Base-by-base conservation (phyloP, 1,284 basidiomycete genomes). In the Laetiporus sulphureus region DNA sequence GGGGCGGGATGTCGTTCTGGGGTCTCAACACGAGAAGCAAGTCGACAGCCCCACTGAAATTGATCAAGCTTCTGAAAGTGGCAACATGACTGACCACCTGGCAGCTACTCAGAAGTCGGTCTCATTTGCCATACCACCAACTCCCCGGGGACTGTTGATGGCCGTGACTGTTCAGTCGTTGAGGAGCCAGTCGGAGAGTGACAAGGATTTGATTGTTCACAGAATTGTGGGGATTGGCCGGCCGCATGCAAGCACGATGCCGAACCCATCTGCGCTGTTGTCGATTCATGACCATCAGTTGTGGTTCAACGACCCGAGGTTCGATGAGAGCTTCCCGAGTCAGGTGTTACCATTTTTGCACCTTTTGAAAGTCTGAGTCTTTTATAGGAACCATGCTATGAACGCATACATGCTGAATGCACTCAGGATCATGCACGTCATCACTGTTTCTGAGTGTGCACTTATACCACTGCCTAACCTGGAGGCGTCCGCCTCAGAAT, bases 401-500 rank as follows among this genome's bases (percentile, higher is more conserved):
- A 99, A 99, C 60, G 92, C 84, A 32, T 86, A 88, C 55, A 96
- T 99, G 92, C 79, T 98, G 3, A 86, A 91, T 53, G 86, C 91
- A 2, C 75, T 99, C n/a, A 91, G 91, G 32, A 96, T 99, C 56
- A 95, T 92, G 1, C 94, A 98, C 58, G 93, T 99, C 49, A 93
- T 99, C 24, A 94, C 91, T 3, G 92, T 98, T 3, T 95, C 95
- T 38, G 95, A 98, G 68, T 90, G 88, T 48, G 91, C 90, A 7
- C 75, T 94, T 15, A 69, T 87, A 2, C 85, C 87, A 2, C 83
- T 82, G 10, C 66, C 77, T 1, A 68, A 57, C 29, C 43, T 56
- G 35, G 51, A 57, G 8, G 38, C 46, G 22, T 32, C 55, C 6
- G 41, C 36, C 5, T 41, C 45, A 4, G 32, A 40, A 25, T 37